Evolutionary conservation across 805 yeast species (phyloP), one percentile per base, ranked within the genome.

Genomic region (Myxozyma melibiosi): DNA sequence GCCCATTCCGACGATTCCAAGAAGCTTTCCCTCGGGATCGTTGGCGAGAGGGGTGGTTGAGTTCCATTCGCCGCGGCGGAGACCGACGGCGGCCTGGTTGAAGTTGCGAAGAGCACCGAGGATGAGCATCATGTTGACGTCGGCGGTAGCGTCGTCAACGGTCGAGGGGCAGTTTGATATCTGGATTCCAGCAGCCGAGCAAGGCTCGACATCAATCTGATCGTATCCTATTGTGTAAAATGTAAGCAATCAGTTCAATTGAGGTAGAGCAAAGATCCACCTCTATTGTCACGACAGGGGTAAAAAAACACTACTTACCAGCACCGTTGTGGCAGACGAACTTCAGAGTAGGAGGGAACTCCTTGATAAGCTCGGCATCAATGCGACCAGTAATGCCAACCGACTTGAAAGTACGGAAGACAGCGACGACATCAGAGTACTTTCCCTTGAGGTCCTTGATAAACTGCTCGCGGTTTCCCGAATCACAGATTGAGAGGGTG

Each of bases 1-100:
- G 33, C 96, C 96, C 81, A 90, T 79, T 14, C 96, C 96, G 51
- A 86, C 75, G 53, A 90, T 84, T 47, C 96, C 96, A 22, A 90
- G 84, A 18, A 78, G 78, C 68, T 85, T 85, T 7, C 88, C 89
- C 61, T 78, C 83, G 16, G 95, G 95, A 67, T 85, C 91, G 67
- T 80, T 80, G 6, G 95, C 96, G 45, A 83, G 72, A 6, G 83
- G 79, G 0, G 84, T 80, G 2, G 85, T 86, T 2, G 49, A 28
- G 48, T 51, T 78, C 92, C 95, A 89, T 54, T 81, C 75, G 22
- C 90, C 91, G 34, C 73, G 70, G 35, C 79, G 67, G 64, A 87
- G 69, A 43, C 75, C 73, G 48, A 78, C 73, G 61, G 81, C 81
- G 18, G 90, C 88, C 51, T 70, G 65, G 63, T 82, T 85, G 72